Percentiles rank a stretch among this genome's conserved stretches.
Evolutionary conservation across 2,329 filamentous ascomycete genomes (phyloP).

Genomic region (Cercospora zeina): DNA sequence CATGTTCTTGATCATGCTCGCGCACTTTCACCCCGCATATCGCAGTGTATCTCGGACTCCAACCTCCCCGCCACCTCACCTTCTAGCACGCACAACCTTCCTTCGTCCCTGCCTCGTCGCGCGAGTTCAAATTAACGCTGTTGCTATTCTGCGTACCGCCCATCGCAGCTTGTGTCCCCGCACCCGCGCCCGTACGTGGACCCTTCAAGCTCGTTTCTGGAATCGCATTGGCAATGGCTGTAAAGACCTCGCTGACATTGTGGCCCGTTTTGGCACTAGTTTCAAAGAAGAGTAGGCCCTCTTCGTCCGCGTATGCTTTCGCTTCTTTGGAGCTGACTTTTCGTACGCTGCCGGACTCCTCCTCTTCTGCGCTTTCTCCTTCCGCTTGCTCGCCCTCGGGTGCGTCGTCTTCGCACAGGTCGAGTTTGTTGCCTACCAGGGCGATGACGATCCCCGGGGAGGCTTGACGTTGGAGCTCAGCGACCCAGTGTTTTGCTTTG

Average conservation of each 20-base stretch:
- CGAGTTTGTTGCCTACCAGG: constrained; percentile 93
- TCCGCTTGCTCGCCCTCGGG: constrained; percentile 49
- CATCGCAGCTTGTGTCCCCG: constrained; percentile 58
- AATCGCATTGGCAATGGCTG: constrained; percentile 96
- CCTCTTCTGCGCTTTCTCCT: constrained; percentile 43
- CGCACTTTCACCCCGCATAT: neutral
- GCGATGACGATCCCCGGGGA: constrained; percentile 96
- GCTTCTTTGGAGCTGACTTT: constrained; percentile 91
- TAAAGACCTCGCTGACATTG: constrained; percentile 95
- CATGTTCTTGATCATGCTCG: neutral
- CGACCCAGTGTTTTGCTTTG: constrained; percentile 99
- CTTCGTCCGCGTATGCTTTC: constrained; percentile 90
- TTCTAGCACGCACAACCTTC: constrained; percentile 83
- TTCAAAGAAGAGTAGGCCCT: constrained; percentile 93
- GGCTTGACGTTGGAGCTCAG: constrained; percentile 93
- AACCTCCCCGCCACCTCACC: neutral
- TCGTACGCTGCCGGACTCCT: constrained; percentile 64
- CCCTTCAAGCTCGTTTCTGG: constrained; percentile 96
- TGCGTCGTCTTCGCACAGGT: constrained; percentile 64
- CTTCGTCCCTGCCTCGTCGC: constrained; percentile 70
- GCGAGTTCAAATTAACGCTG: constrained; percentile 78
- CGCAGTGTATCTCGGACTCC: neutral
- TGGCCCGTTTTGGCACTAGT: constrained; percentile 95
- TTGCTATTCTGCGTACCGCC: constrained; percentile 55
- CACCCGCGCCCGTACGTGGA: constrained; percentile 64